Conservation (phyloP, 2,329 filamentous ascomycete species). For the Incumbomyces delicatus region DNA sequence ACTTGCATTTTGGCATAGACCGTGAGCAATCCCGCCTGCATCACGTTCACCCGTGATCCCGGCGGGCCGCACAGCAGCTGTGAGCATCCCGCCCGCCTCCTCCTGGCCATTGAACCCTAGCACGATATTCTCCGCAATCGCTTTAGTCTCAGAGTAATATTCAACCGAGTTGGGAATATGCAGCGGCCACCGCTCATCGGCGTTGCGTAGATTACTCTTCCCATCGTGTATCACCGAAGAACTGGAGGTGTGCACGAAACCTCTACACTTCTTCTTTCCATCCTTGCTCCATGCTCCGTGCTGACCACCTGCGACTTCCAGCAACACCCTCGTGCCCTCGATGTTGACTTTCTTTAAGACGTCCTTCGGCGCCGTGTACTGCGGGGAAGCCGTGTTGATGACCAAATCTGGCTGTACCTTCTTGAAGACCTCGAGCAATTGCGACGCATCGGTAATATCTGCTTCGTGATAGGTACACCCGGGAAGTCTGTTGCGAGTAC, state of each 20-base stretch:
- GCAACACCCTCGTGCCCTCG: constrained; percentile 66
- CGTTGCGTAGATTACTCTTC: constrained; percentile 66
- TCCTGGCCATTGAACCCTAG: constrained; percentile 59
- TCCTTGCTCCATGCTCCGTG: constrained; percentile 48
- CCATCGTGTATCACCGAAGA: constrained; percentile 83
- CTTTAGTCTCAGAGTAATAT: constrained; percentile 89
- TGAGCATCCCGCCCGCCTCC: constrained; percentile 53
- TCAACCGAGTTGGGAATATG: constrained; percentile 60
- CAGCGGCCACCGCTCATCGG: constrained; percentile 71
- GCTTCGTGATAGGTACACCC: constrained; percentile 61
- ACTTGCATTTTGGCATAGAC: constrained; percentile 62
- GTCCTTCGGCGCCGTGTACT: constrained; percentile 42
- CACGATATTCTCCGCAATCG: constrained; percentile 70
- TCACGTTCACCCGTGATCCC: constrained; percentile 91
- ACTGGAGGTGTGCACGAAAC: constrained; percentile 83
- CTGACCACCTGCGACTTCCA: constrained; percentile 58
- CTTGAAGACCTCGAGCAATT: constrained; percentile 54
- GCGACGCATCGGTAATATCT: constrained; percentile 61
- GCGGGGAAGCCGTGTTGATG: constrained; percentile 78
- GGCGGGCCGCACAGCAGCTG: constrained; percentile 72
- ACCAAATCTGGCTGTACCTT: constrained; percentile 68
- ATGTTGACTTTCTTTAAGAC: constrained; percentile 78
- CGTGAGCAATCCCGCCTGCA: constrained; percentile 56
- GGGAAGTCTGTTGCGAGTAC: constrained; percentile 55
- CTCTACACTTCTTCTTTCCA: constrained; percentile 41